phyloP scores from a whole-genome alignment of 106 monocot species.

The Alisma plantagoaquatica region DNA sequence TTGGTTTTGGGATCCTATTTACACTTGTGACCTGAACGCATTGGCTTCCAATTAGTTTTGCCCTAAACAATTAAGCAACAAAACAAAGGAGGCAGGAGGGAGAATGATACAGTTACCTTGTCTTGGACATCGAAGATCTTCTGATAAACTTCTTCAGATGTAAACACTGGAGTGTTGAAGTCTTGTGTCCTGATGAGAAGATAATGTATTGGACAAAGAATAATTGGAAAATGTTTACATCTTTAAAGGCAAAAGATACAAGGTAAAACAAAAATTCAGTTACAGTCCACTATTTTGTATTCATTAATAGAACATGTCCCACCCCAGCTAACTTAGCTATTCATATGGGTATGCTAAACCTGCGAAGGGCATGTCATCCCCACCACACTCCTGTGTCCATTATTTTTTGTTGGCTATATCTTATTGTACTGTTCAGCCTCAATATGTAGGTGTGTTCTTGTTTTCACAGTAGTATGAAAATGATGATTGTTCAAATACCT shows the following conservation, averaged over 20 bases:
- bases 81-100: neutral
- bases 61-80: neutral
- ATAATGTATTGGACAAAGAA: too few relatives aligned
- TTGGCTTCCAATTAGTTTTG: neutral
- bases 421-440: too few relatives aligned
- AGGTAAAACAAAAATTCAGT: neutral
- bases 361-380: too few relatives aligned
- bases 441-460: too few relatives aligned
- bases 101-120: slow-evolving; percentile 30
- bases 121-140: slow-evolving; percentile 57
- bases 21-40: slow-evolving; percentile 52
- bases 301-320: neutral
- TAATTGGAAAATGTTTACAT: too few relatives aligned
- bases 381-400: too few relatives aligned
- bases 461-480: too few relatives aligned
- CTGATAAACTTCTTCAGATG: slow-evolving; percentile 65
- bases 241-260: too few relatives aligned
- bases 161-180: slow-evolving; percentile 41
- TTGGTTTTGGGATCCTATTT: slow-evolving; percentile 88
- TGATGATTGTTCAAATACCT: too few relatives aligned
- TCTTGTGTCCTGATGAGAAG: slow-evolving; percentile 58
- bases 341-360: too few relatives aligned
- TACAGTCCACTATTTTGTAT: neutral
- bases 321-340: too few relatives aligned
- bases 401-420: too few relatives aligned